A percentile compares a stretch with the other conserved stretches of the same genome.
phyloP scores from a whole-genome alignment of 768 basidiomycete species.

The Hortiboletus flavorubellus region DNA sequence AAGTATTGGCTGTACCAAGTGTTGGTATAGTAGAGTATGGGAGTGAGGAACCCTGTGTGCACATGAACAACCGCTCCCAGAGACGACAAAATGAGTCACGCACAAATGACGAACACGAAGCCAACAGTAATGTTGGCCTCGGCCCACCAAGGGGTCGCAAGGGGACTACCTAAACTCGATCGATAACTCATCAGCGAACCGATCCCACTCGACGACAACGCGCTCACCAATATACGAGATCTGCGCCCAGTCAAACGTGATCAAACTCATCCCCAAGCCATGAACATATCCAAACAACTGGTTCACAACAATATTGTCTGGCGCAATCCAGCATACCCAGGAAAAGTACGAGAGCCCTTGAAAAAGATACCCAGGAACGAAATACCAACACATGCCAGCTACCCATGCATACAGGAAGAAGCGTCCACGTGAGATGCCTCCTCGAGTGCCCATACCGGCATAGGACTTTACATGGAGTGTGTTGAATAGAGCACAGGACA shows the following conservation, averaged over 20 bases:
- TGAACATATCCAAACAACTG: slow-evolving; percentile 64
- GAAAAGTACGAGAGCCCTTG: slow-evolving; percentile 58
- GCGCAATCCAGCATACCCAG: slow-evolving; percentile 67
- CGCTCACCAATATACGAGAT: slow-evolving; percentile 37
- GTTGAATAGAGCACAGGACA: slow-evolving; percentile 68
- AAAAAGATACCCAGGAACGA: slow-evolving; percentile 75
- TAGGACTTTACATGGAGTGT: slow-evolving; percentile 61
- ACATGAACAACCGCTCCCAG: slow-evolving; percentile 51
- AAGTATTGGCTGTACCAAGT: slow-evolving; percentile 55
- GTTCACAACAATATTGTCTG: slow-evolving; percentile 65
- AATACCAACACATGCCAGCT: slow-evolving; percentile 41
- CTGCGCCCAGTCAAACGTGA: slow-evolving; percentile 83
- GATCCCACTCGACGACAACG: background rate
- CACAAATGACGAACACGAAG: slow-evolving; percentile 69
- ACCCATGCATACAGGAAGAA: slow-evolving; percentile 47
- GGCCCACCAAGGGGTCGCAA: slow-evolving; percentile 83
- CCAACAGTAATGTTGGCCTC: slow-evolving; percentile 64
- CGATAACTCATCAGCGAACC: background rate
- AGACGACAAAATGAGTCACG: slow-evolving; percentile 34
- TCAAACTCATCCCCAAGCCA: slow-evolving; percentile 63
- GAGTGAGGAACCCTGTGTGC: slow-evolving; percentile 49
- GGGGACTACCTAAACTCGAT: slow-evolving; percentile 38
- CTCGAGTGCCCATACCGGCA: slow-evolving; percentile 40
- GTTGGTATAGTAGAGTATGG: slow-evolving; percentile 67
- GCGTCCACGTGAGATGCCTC: slow-evolving; percentile 49